phyloP scores from a whole-genome alignment of 1,284 basidiomycete genomes.

The Leccinum pallidistipes region DNA sequence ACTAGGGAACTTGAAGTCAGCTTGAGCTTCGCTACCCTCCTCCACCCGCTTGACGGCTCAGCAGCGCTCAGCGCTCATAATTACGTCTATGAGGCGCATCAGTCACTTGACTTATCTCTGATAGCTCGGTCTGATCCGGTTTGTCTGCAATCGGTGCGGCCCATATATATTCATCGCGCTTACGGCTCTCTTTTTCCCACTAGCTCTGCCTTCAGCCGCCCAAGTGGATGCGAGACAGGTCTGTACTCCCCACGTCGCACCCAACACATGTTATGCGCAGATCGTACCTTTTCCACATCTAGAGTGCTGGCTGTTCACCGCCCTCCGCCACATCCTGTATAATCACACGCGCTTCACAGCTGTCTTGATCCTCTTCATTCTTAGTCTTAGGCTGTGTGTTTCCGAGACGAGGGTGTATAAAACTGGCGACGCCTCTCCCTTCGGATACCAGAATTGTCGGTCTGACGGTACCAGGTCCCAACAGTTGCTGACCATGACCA shows the following conservation, averaged over 20 bases:
- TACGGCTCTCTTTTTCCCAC: not conserved
- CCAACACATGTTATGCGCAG: not conserved
- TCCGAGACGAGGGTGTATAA: not conserved
- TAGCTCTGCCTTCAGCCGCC: not conserved
- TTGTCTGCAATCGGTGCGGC: not conserved
- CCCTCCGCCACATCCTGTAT: not conserved
- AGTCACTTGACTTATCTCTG: not conserved
- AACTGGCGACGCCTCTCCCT: not conserved
- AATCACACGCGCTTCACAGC: not conserved
- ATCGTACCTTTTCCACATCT: not conserved
- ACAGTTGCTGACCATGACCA: not conserved
- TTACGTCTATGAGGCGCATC: not conserved
- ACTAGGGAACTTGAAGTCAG: not conserved
- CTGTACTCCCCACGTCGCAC: not conserved
- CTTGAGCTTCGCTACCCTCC: not conserved
- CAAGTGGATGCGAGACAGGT: not conserved
- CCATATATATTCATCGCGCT: not conserved
- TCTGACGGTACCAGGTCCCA: not conserved
- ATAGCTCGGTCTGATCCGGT: not conserved
- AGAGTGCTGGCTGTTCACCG: not conserved
- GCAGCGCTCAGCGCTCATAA: not conserved
- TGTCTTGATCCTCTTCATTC: not conserved
- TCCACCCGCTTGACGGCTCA: not conserved
- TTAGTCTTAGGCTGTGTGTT: not conserved
- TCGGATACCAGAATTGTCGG: not conserved